These are phyloP conservation scores for Mycena albidolilacea DNA, from an alignment of 768 basidiomycete genomes.

Conservation along the genomic window DNA sequence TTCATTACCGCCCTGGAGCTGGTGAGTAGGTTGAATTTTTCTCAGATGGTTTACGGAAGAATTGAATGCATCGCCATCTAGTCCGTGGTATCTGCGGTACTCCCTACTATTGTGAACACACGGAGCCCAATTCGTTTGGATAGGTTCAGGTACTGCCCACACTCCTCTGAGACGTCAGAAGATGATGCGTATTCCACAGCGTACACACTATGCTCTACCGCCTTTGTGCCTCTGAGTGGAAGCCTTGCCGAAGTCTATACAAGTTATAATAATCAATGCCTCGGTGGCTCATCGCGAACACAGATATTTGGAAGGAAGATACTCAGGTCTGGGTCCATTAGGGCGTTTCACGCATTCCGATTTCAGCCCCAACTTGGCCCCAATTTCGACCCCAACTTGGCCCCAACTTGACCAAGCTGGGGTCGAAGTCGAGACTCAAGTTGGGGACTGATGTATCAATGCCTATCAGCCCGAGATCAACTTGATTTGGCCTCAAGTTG, in stretches of 20 bases:
- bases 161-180: background rate
- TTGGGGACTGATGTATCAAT: no score
- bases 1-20: slow-evolving; percentile 28
- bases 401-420: no score
- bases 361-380: no score
- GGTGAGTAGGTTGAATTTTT: slow-evolving; percentile 5
- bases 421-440: no score
- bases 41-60: no score
- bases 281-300: background rate
- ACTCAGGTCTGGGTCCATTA: slow-evolving; percentile 49
- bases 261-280: background rate
- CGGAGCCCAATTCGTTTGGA: slow-evolving; percentile 59
- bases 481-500: no score
- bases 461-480: no score
- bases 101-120: slow-evolving; percentile 49
- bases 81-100: slow-evolving; percentile 41
- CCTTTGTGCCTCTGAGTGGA: slow-evolving; percentile 13
- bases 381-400: no score
- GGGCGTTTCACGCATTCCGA: no score
- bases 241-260: slow-evolving; percentile 3
- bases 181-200: background rate
- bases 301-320: slow-evolving; percentile 58
- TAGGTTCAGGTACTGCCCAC: slow-evolving; percentile 47
- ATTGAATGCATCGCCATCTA: background rate
- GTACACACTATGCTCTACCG: slow-evolving; percentile 10